Evolutionary conservation across 2,329 filamentous ascomycete genomes (phyloP).

Genomic region (Colletotrichum salicis): DNA sequence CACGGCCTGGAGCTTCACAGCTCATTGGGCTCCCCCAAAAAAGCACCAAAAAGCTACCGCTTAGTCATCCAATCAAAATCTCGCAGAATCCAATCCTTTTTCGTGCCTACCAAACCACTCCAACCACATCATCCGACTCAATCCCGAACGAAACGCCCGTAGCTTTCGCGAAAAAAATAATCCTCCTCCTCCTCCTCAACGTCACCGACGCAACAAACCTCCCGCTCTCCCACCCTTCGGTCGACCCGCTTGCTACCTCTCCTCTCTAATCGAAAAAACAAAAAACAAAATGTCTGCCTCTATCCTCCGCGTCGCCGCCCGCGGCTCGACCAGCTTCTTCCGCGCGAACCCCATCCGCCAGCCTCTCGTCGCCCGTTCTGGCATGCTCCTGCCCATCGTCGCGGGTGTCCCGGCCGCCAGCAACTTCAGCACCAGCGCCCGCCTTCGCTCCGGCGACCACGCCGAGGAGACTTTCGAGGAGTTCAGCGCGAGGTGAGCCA

Average conservation of each 20-base stretch:
- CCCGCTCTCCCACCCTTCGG: conserved; percentile 34
- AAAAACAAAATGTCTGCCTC: conserved; percentile 75
- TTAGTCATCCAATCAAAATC: conserved; percentile 40
- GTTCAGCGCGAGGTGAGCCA: conserved; percentile 91
- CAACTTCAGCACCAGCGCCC: conserved; percentile 72
- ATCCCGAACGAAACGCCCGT: conserved; percentile 37
- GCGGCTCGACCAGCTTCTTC: conserved; percentile 72
- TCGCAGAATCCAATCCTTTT: conserved; percentile 38
- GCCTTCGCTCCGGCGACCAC: conserved; percentile 69
- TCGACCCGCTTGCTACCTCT: conserved; percentile 10
- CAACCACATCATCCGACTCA: conserved; percentile 44
- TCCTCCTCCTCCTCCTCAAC: conserved; percentile 14
- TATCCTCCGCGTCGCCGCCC: conserved; percentile 77
- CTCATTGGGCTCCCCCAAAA: conserved; percentile 6
- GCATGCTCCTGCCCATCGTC: conserved; percentile 58
- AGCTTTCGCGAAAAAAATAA: conserved; percentile 30
- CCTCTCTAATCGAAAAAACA: conserved; percentile 19
- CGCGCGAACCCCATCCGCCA: conserved; percentile 69
- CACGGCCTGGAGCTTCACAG: conserved; percentile 36
- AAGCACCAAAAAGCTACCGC: conserved; percentile 22
- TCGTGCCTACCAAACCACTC: conserved; percentile 31
- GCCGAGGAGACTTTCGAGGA: conserved; percentile 98
- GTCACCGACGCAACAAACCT: conserved; percentile 29
- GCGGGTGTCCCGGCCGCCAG: conserved; percentile 58
- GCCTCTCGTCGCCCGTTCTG: conserved; percentile 66